These are phyloP conservation scores for Boletellus ananas DNA, from an alignment of 768 basidiomycete species.

Conservation along the genomic window DNA sequence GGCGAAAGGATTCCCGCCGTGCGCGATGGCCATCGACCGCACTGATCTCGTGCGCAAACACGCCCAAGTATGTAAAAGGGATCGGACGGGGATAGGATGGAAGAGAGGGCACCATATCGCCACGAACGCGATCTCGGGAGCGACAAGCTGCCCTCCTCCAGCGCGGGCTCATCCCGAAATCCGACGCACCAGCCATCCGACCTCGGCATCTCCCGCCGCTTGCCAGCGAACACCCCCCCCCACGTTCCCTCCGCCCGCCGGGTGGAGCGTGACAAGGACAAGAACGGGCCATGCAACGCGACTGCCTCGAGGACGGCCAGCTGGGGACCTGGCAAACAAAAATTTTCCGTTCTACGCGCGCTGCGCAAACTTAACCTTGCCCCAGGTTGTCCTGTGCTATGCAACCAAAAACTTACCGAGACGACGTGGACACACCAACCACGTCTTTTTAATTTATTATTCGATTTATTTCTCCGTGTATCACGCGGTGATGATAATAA, in stretches of 20 bases:
- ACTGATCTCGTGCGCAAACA: neutral
- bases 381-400: slow-evolving; percentile 16
- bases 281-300: slow-evolving; percentile 25
- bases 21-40: neutral
- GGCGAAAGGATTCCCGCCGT: slow-evolving; percentile 13
- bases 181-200: slow-evolving; percentile 3
- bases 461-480: slow-evolving; percentile 1
- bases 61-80: slow-evolving; percentile 11
- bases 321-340: slow-evolving; percentile 20
- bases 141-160: slow-evolving; percentile 21
- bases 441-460: slow-evolving; percentile 11
- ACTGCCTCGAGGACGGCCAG: slow-evolving; percentile 33
- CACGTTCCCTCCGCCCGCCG: no score
- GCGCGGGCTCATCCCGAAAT: slow-evolving; percentile 5
- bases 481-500: slow-evolving; percentile 2
- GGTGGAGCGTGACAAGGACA: slow-evolving; percentile 14
- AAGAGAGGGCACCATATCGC: slow-evolving; percentile 4
- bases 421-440: slow-evolving; percentile 7
- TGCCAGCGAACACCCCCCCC: no score
- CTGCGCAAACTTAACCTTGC: slow-evolving; percentile 32
- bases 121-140: slow-evolving; percentile 25
- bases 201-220: slow-evolving; percentile 10
- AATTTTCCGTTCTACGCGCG: slow-evolving; percentile 28
- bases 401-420: slow-evolving; percentile 11
- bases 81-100: slow-evolving; percentile 18